These are phyloP conservation scores for Kwoniella sp. DNA, from an alignment of 768 basidiomycete species.

Conservation along the genomic window DNA sequence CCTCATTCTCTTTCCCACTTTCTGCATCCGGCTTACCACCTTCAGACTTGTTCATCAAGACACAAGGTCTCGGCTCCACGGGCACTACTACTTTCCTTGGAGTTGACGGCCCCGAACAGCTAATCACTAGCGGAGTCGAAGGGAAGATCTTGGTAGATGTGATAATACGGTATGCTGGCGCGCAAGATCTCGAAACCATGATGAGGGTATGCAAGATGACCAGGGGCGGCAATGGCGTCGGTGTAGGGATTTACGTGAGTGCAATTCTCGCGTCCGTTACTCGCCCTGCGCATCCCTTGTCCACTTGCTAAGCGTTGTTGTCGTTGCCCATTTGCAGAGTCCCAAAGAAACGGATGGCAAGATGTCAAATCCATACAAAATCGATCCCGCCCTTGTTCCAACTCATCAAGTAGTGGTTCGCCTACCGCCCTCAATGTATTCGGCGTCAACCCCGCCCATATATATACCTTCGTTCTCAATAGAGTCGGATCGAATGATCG, in stretches of 20 bases:
- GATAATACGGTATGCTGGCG: slow-evolving; percentile 36
- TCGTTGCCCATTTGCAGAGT: slow-evolving; percentile 26
- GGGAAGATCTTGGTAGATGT: slow-evolving; percentile 49
- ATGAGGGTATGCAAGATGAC: slow-evolving; percentile 48
- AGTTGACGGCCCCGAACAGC: slow-evolving; percentile 26
- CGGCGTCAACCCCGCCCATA: slow-evolving; percentile 5
- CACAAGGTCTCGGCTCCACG: slow-evolving; percentile 41
- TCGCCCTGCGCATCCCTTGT: background rate
- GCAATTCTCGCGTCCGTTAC: background rate
- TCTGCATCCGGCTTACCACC: slow-evolving; percentile 14
- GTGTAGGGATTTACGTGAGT: slow-evolving; percentile 53
- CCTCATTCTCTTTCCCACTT: slow-evolving; percentile 45
- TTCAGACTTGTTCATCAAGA: slow-evolving; percentile 32
- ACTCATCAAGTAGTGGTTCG: slow-evolving; percentile 39
- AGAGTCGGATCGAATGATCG: slow-evolving; percentile 41
- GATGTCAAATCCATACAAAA: slow-evolving; percentile 34
- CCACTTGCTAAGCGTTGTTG: too few relatives aligned
- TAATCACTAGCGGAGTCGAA: slow-evolving; percentile 35
- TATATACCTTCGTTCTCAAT: slow-evolving; percentile 32
- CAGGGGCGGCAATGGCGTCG: slow-evolving; percentile 29
- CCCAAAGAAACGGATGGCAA: slow-evolving; percentile 47
- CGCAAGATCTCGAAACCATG: slow-evolving; percentile 29
- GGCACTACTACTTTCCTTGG: slow-evolving; percentile 50
- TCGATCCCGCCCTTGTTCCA: slow-evolving; percentile 40
- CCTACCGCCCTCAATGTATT: slow-evolving; percentile 35